Evolutionary conservation across 148 eudicot genomes (phyloP), one percentile per base, ranked within the genome.

Genomic region (Rhododendron henanense): DNA sequence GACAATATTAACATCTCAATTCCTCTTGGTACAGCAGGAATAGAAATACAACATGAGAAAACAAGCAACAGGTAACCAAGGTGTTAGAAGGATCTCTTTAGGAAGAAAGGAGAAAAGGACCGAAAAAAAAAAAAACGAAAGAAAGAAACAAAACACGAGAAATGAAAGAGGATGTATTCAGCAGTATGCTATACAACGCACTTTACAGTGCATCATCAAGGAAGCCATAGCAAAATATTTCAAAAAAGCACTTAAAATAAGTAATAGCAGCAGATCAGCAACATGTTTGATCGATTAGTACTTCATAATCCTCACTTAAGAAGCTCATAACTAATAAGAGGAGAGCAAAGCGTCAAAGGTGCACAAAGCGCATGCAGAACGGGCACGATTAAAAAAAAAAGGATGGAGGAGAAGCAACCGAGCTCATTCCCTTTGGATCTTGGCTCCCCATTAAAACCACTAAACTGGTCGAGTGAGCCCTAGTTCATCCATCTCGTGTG

Each of bases 231-330:
- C 59, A 37, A 78, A n/a, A 79, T 5, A 51, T 53, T 53, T 10
- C 5, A 8, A 81, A 81, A 39, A 31, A 7, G 23, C 25, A 16
- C 7, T 53, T 10, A 53, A 79, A 80, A 53, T 31, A 63, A 31
- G 9, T 33, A 51, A 81, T 18, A 33, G 67, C 67, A 31, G 50
- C 83, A 51, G 25, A 81, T 81, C 69, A 55, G 48, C 47, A 35
- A 81, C 31, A 81, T 8, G 48, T 81, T 80, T 51, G 59, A 80
- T 81, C 47, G 8, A 19, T 57, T 33, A 81, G 71, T 81, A 57
- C 15, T 35, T 41, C 48, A 37, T 57, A 81, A 37, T 57, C 83
- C 48, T 57, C 18, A 57, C 61, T 80, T 51, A 51, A 28, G 63
- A 10, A 81, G 6, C 45, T 33, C 1, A 10, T 55, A 35, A 53